Conservation (phyloP, 2,329 filamentous ascomycete genomes). For the Penicillium digitatum region DNA sequence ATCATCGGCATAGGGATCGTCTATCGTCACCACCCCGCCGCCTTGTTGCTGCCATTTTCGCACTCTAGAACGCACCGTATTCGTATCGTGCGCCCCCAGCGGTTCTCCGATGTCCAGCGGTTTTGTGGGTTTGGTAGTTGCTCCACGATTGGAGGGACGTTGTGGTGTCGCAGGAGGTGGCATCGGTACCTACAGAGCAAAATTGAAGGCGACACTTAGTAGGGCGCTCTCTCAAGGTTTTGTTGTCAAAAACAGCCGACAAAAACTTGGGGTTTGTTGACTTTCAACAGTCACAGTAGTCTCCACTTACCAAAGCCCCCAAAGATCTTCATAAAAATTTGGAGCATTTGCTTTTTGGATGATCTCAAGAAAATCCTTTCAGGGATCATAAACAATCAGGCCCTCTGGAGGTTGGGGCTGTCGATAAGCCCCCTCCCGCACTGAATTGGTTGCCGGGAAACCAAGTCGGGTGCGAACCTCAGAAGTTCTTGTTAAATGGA, state of each 20-base stretch:
- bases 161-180: constrained; percentile 39
- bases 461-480: background rate
- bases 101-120: constrained; percentile 49
- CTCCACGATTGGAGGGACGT: constrained; percentile 47
- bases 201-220: background rate
- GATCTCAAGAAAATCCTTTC: constrained; percentile 6
- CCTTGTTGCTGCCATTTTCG: constrained; percentile 80
- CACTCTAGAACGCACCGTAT: constrained; percentile 72
- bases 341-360: constrained; percentile 15
- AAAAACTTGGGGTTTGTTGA: constrained; percentile 14
- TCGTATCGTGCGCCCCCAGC: constrained; percentile 57
- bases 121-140: constrained; percentile 56
- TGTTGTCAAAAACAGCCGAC: constrained; percentile 9
- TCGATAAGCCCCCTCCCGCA: constrained; percentile 21
- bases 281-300: background rate
- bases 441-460: constrained; percentile 13
- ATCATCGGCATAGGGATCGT: constrained; percentile 59
- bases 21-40: constrained; percentile 60
- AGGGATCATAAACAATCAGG: constrained; percentile 9
- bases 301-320: constrained; percentile 13
- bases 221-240: background rate
- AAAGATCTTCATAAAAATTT: constrained; percentile 1
- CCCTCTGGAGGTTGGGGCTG: background rate
- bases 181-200: constrained; percentile 33
- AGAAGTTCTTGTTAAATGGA: background rate